Evolutionary conservation across 148 eudicot genomes (phyloP).

Genomic region (Spergularia bocconei): DNA sequence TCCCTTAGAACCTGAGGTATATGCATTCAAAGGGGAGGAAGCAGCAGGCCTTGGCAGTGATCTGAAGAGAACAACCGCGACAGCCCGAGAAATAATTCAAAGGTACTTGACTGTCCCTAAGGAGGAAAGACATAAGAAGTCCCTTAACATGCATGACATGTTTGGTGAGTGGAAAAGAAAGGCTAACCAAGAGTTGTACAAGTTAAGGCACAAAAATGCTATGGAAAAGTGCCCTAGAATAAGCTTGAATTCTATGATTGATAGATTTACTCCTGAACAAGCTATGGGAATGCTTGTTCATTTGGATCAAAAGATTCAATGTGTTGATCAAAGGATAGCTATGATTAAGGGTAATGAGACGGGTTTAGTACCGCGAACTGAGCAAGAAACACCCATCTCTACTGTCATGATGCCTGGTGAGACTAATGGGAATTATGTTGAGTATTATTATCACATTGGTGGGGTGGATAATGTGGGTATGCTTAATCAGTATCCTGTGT

Average conservation of each 20-base stretch:
- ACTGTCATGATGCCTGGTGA: slow-evolving; percentile 8
- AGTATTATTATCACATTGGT: slow-evolving; percentile 17
- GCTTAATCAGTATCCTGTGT: neutral
- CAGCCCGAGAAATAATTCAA: slow-evolving; percentile 20
- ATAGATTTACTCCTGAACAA: slow-evolving; percentile 14
- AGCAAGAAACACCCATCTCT: neutral
- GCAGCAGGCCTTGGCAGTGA: neutral
- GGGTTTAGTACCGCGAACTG: neutral
- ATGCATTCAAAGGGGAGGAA: slow-evolving; percentile 5
- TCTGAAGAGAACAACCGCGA: neutral
- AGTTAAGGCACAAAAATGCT: slow-evolving; percentile 25
- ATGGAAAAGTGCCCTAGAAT: slow-evolving; percentile 19
- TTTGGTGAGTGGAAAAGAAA: slow-evolving; percentile 29
- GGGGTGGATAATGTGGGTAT: slow-evolving; percentile 7
- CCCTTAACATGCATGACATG: slow-evolving; percentile 21
- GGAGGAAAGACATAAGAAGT: slow-evolving; percentile 20
- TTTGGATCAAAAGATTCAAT: slow-evolving; percentile 28
- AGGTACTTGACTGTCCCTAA: slow-evolving; percentile 21
- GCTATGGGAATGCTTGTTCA: slow-evolving; percentile 17
- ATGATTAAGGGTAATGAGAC: slow-evolving; percentile 7
- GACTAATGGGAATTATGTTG: neutral
- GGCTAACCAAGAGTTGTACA: slow-evolving; percentile 28
- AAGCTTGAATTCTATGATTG: slow-evolving; percentile 4
- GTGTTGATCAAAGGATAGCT: slow-evolving; percentile 17
- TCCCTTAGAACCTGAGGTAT: slow-evolving; percentile 20